Evolutionary conservation across 768 basidiomycete genomes (phyloP), one percentile per base, ranked within the genome.

Genomic region (Scleroderma bovista): DNA sequence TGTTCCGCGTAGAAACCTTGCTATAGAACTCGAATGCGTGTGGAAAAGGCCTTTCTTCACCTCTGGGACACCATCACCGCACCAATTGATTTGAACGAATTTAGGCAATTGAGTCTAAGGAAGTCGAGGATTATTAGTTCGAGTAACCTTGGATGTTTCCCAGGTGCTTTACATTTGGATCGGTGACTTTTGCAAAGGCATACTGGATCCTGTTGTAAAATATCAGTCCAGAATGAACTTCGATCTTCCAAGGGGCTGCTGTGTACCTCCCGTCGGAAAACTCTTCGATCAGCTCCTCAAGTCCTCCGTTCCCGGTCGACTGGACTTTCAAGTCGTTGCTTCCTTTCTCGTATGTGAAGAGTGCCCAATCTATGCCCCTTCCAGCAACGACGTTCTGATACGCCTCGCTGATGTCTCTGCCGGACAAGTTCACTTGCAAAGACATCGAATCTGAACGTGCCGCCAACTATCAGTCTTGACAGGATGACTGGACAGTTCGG

Each of bases 1-100:
- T 0, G 85, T 79, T 36, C 89, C 90, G 6, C 83, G 83, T 40
- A 98, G 75, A 66, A 86, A 94, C 50, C 74, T 80, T 37, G 84
- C 77, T 9, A 98, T 87, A 2, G 91, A 78, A 40, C 78, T 77
- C 7, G 92, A 81, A 66, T 97, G 94, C 8, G 83, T 85, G 61
- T 91, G 86, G 72, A 95, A 95, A 20, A 96, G 75, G 8, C 95
- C 95, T 66, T 98, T 98, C 69, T 89, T 86, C 17, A 76, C 75
- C 65, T 84, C 91, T 12, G 95, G 95, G 1, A 98, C 95, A 51
- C 95, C 95, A 61, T 95, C 94, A 39, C 95, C 95, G 58, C 92
- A 93, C 94, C 95, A 96, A 60, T 93, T 91, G 68, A 98, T 86
- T 62, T 95, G 89, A 15, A 97, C 92, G 54, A 94, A 91, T 71